phyloP scores from a whole-genome alignment of 2,329 filamentous ascomycete species.

The Furcasterigmium furcatum region DNA sequence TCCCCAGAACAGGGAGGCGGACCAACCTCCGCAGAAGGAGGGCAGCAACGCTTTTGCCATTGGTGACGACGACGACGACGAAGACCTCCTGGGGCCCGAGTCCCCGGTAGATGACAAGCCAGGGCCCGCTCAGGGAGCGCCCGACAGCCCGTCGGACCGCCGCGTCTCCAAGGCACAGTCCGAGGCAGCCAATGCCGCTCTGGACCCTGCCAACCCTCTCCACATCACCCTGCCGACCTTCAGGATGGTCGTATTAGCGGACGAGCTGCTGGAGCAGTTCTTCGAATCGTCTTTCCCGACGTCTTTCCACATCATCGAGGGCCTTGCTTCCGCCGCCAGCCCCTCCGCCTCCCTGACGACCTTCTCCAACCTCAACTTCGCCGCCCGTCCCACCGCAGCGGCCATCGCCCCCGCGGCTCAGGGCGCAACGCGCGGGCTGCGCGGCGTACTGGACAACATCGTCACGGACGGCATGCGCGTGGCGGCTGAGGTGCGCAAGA shows the following conservation, averaged over 20 bases:
- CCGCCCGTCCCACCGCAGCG: conserved; percentile 37
- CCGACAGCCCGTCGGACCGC: conserved; percentile 17
- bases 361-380: conserved; percentile 70
- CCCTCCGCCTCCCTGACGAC: conserved; percentile 70
- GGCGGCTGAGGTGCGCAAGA: conserved; percentile 82
- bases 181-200: conserved; percentile 80
- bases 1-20: conserved; percentile 51
- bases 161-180: conserved; percentile 61
- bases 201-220: conserved; percentile 89
- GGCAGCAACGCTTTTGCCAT: conserved; percentile 63
- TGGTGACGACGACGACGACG: conserved; percentile 66
- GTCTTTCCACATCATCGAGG: conserved; percentile 84
- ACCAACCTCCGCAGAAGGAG: conserved; percentile 21
- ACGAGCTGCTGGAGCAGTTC: conserved; percentile 93
- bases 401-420: conserved; percentile 39
- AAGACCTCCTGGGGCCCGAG: conserved; percentile 61
- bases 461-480: conserved; percentile 97
- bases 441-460: conserved; percentile 94
- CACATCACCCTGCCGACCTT: conserved; percentile 97
- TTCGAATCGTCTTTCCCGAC: conserved; percentile 94
- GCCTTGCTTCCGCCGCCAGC: conserved; percentile 31
- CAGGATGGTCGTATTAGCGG: conserved; percentile 95
- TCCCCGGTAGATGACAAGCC: conserved; percentile 28
- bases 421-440: conserved; percentile 69
- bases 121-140: background rate